Evolutionary conservation across 371 early-diverging fungal species (phyloP), one percentile per base, ranked within the genome.

Genomic region (Neoconidiobolus thromboides): DNA sequence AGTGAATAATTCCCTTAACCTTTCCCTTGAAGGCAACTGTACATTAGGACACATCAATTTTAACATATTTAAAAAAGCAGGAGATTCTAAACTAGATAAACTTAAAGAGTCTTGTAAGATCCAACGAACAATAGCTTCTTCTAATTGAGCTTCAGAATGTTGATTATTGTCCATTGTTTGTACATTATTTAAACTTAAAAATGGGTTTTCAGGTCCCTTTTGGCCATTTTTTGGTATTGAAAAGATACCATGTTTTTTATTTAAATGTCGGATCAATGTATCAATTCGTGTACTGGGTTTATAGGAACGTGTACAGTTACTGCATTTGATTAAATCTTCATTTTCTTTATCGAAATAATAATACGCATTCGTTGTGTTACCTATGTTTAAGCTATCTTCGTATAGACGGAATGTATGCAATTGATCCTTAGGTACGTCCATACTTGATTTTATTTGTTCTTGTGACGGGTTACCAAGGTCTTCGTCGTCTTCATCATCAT

Each of bases 281-380:
- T 55, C 55, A 41, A 55, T 41, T 41, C 55, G 37, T 38, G 55
- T 55, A 3, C 38, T 37, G 40, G 55, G 55, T 42, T 55, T 55
- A 41, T 55, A 55, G 40, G 55, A 15, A 5, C 55, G 55, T 6
- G 55, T 12, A 41, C 55, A 55, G 37, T 36, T 41, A 41, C 55
- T 55, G 42, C 55, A 55, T 41, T 42, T 15, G 38, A 55, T 40
- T 7, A 41, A 12, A 55, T 55, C 55, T 3, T 9, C 5, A 12
- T 41, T 41, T 10, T 37, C 40, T 36, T 12, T 41, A 55, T 55
- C 55, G 14, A 55, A 55, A 41, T 55, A 55, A 14, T 55, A 55
- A 41, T 55, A 55, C 6, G 55, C 26, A 26, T 26, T 26, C 26
- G 26, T 26, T 26, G 26, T 26, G 26, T 26, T 26, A 26, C 26